Evolutionary conservation across 345 rosid genomes (phyloP).

Genomic region (Durio zibethinus): DNA sequence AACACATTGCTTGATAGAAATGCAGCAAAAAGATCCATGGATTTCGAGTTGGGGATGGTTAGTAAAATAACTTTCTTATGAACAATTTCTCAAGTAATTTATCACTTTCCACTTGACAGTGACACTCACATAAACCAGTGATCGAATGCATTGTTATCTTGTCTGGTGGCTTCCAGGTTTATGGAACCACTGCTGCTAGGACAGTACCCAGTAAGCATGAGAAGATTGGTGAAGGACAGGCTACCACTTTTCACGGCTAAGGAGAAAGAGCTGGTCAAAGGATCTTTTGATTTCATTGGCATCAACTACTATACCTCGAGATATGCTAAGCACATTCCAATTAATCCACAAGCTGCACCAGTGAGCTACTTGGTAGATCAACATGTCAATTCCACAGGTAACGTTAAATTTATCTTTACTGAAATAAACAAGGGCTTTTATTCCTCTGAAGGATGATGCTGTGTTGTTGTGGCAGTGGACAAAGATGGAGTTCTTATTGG

Average conservation of each 20-base stretch:
- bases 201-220: conserved; percentile 41
- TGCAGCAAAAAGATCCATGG: conserved; percentile 35
- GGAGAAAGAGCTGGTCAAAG: conserved; percentile 32
- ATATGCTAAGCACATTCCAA: conserved; percentile 29
- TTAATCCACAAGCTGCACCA: conserved; percentile 10
- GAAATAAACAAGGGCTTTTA: neutral
- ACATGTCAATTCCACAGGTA: conserved; percentile 14
- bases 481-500: conserved; percentile 33
- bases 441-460: neutral
- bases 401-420: neutral
- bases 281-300: conserved; percentile 46
- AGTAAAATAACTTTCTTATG: neutral
- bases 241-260: conserved; percentile 34
- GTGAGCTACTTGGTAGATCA: conserved; percentile 16
- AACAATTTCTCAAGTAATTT: neutral
- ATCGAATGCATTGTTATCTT: too few species aligned
- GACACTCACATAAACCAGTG: too few species aligned
- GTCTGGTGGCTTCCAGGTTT: conserved; percentile 28
- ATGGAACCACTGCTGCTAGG: conserved; percentile 45
- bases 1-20: conserved; percentile 24
- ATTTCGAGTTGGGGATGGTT: conserved; percentile 48
- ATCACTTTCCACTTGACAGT: too few species aligned
- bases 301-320: conserved; percentile 38
- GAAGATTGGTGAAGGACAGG: conserved; percentile 34
- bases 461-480: conserved; percentile 13